These are phyloP conservation scores for Cladophialophora yegresii DNA, from an alignment of 2,329 filamentous ascomycete species.

Conservation along the genomic window DNA sequence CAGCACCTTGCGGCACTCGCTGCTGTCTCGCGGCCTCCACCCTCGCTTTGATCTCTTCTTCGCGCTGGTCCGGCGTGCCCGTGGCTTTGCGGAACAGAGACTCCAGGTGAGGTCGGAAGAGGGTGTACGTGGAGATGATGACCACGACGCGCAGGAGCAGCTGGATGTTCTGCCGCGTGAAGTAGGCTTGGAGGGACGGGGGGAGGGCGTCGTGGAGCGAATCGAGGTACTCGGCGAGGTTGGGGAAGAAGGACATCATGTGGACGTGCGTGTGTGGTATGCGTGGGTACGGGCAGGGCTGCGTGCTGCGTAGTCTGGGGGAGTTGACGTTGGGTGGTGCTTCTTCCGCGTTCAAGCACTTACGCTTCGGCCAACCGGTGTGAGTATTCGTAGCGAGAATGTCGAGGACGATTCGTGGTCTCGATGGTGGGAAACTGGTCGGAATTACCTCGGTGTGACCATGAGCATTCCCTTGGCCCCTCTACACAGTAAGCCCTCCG, in stretches of 20 bases:
- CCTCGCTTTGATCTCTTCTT: conserved; percentile 26
- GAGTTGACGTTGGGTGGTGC: no score
- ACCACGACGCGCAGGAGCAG: conserved; percentile 25
- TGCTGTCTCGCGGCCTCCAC: conserved; percentile 19
- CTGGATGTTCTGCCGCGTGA: conserved; percentile 27
- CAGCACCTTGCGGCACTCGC: not conserved
- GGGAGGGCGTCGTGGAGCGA: conserved; percentile 5
- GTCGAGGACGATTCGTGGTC: no score
- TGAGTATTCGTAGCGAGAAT: no score
- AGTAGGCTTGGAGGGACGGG: conserved; percentile 18
- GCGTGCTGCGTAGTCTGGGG: no score
- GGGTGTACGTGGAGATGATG: conserved; percentile 29
- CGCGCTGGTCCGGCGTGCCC: conserved; percentile 20
- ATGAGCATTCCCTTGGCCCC: no score
- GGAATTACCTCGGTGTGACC: no score
- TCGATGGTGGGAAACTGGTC: no score
- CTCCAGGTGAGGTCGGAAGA: conserved; percentile 34
- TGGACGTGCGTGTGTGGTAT: not conserved
- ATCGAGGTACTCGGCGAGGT: conserved; percentile 6
- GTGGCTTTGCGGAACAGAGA: conserved; percentile 24
- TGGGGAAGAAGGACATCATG: conserved; percentile 6
- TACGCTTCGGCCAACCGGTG: no score
- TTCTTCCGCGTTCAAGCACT: no score
- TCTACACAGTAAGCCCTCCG: no score
- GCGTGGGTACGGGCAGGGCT: no score